Conservation (phyloP, 2,329 filamentous ascomycete genomes). For the Helotiales sp. region DNA sequence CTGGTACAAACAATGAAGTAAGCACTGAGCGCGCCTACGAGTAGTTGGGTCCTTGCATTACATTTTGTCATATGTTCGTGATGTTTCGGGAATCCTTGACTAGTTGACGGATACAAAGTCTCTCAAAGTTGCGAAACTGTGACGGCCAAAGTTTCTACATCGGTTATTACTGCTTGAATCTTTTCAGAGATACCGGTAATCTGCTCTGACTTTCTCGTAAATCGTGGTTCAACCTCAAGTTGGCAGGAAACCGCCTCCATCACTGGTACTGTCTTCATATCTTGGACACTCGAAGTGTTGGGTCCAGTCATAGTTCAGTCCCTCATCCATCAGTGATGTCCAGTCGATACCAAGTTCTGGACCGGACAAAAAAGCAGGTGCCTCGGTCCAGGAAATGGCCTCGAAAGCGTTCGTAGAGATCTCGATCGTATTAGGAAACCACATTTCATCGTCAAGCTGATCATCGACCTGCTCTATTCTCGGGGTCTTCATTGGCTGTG, state of each 20-base stretch:
- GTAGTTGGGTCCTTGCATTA: too few species aligned
- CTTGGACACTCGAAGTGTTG: constrained; percentile 7
- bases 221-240: neutral
- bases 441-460: neutral
- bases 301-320: constrained; percentile 17
- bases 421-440: constrained; percentile 9
- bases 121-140: too few species aligned
- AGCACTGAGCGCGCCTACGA: too few species aligned
- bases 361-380: constrained; percentile 3
- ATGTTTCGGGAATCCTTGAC: too few species aligned
- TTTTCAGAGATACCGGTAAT: too few species aligned
- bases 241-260: neutral
- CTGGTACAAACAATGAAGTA: too few species aligned
- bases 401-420: constrained; percentile 14
- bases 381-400: neutral
- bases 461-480: neutral
- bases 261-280: constrained; percentile 1
- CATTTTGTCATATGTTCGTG: too few species aligned
- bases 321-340: constrained; percentile 6
- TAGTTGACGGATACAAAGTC: too few species aligned
- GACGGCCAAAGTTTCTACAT: too few species aligned
- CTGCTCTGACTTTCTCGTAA: neutral
- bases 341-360: constrained; percentile 21
- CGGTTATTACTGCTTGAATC: too few species aligned
- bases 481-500: neutral